Evolutionary conservation across 2,329 filamentous ascomycete genomes (phyloP), one percentile per base, ranked within the genome.

Genomic region (Neophaeococcomyces mojaviensis): DNA sequence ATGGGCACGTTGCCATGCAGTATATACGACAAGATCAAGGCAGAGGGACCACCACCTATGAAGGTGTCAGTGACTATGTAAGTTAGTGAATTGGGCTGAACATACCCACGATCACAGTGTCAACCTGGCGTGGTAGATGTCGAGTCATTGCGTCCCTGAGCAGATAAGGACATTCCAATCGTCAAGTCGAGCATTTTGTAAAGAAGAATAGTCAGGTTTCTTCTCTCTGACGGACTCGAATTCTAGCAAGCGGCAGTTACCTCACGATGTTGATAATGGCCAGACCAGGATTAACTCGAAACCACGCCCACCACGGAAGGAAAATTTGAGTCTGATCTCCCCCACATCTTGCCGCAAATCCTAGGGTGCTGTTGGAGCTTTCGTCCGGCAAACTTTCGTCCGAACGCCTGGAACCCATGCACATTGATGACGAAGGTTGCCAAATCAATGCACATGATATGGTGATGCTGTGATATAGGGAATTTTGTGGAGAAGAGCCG

Each of bases 11-110:
- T 68, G 31, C 78, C 78, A 61, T 81, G 77, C 22, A 81, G 70
- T 35, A 81, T 78, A 59, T 77, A 81, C 37, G 76, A 79, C 30
- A 81, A 67, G 54, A 80, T 75, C 63, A 81, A 68, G 42, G 78
- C 74, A 41, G 78, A 77, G 37, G 78, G 78, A 46, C 78, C 78
- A 59, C 78, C 79, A 57, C 78, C 78, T 79, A 52, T 10, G 6
- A 9, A 24, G 18, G 16, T 31, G 34, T 49, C 16, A 42, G 28
- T 15, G 28, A 24, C 15, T n/a, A 16, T 20, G 7, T 16, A 3
- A 15, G 22, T 32, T 16, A 16, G 43, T 7, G 24, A 15, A 8
- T 6, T 6, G 18, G 24, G 9, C n/a, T 16, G 19, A 12, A 26
- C 30, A n/a, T 45, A 61, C 59, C 59, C 35, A 62, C 53, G 44